Evolutionary conservation across 805 yeast genomes (phyloP).

Genomic region (Ogataea wickerhamii): DNA sequence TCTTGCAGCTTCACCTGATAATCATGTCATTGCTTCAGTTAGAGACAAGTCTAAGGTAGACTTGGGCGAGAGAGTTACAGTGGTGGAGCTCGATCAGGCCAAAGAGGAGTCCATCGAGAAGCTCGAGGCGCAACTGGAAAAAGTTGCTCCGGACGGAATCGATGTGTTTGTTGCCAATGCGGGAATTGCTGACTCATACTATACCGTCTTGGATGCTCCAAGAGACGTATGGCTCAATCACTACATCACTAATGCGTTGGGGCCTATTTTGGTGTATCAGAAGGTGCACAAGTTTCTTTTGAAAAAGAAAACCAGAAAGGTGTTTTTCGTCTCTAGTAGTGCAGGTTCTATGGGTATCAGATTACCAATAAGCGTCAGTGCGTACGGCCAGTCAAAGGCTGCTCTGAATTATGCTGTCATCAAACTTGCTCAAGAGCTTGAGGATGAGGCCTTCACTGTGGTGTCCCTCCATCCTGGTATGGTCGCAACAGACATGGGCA

Average conservation of each 20-base stretch:
- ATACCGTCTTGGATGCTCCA: background rate
- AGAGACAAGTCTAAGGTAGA: slow-evolving; percentile 1
- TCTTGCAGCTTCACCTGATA: slow-evolving; percentile 1
- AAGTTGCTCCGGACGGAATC: slow-evolving; percentile 20
- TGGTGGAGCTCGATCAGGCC: slow-evolving; percentile 7
- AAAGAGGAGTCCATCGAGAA: slow-evolving; percentile 6
- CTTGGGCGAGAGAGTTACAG: slow-evolving; percentile 1
- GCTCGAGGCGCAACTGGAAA: slow-evolving; percentile 14
- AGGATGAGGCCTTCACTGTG: slow-evolving; percentile 17
- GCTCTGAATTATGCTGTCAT: slow-evolving; percentile 31
- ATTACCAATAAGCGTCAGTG: slow-evolving; percentile 19
- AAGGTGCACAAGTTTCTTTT: slow-evolving; percentile 29
- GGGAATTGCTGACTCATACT: slow-evolving; percentile 15
- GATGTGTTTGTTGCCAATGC: slow-evolving; percentile 37
- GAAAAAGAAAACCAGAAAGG: slow-evolving; percentile 25
- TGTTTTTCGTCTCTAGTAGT: slow-evolving; percentile 29
- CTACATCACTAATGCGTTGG: slow-evolving; percentile 28
- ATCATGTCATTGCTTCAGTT: slow-evolving; percentile 9
- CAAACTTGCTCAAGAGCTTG: slow-evolving; percentile 26
- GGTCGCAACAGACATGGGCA: slow-evolving; percentile 7
- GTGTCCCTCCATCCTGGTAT: slow-evolving; percentile 9
- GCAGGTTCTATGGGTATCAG: slow-evolving; percentile 28
- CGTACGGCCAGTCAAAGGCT: slow-evolving; percentile 38
- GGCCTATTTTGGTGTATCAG: slow-evolving; percentile 30
- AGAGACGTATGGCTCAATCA: background rate